Evolutionary conservation across 768 basidiomycete species (phyloP), one percentile per base, ranked within the genome.

Genomic region (Amanita thiersii): DNA sequence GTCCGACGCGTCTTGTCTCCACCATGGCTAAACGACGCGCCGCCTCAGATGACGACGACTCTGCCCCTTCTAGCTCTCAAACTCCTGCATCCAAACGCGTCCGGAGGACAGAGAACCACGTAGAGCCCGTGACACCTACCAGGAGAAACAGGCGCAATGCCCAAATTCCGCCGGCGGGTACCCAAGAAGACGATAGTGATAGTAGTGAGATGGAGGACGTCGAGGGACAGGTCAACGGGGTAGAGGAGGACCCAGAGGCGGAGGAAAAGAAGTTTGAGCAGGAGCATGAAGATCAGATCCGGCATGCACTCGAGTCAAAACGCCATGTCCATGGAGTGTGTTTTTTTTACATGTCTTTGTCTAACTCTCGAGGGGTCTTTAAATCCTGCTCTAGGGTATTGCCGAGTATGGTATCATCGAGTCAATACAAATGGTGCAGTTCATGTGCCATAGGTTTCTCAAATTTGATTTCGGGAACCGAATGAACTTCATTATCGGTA

Each of bases 401-500:
- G 87, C 92, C 4, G 83, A 93, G 38, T 76, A 82, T 52, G 94
- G 93, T 3, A 81, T 97, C 50, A 86, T 97, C 46, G 84, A 89
- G 51, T 70, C 72, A 24, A 75, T 96, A 31, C 84, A 91, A 54
- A 79, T 90, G 76, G 72, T 79, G 54, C 83, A 97, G 55, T 98
- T 98, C 64, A 94, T 98, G 92, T 96, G 92, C 60, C 93, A 98
- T 63, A 73, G 79, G 57, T 81, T 72, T 60, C 69, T 92, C 33
- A 80, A 72, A 1, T 88, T 96, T 61, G 72, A 74, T 2, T 90
- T 98, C 48, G 90, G 91, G 0, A 83, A 86, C 6, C 89, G 93
- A 59, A 87, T 99, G 55, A 99, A 98, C 63, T 98, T 98, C 55
- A 87, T 99, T 51, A 94, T 94, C 28, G 91, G 90, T 81, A 51